Conservation (phyloP, 352 stramenopile genomes). For the Phytophthora hybrid region DNA sequence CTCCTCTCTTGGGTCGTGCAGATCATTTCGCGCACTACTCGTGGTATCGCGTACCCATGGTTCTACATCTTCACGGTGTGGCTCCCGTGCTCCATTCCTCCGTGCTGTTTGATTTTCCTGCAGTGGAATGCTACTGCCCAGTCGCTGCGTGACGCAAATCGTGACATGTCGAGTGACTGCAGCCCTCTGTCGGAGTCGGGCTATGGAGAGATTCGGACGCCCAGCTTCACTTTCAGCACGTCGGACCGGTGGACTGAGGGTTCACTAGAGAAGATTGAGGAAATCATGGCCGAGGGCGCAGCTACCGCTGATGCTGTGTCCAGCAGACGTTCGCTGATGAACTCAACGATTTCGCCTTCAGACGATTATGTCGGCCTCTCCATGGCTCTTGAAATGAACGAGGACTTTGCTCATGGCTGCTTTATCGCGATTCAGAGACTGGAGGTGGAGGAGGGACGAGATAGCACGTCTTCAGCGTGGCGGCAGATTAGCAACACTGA, state of each 20-base stretch:
- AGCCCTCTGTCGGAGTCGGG: slow-evolving; percentile 66
- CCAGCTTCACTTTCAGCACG: slow-evolving; percentile 80
- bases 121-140: slow-evolving; percentile 90
- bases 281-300: slow-evolving; percentile 50
- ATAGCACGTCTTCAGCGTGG: slow-evolving; percentile 57
- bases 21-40: slow-evolving; percentile 68
- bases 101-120: slow-evolving; percentile 88
- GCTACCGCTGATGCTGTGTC: slow-evolving; percentile 35
- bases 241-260: slow-evolving; percentile 68
- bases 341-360: slow-evolving; percentile 42
- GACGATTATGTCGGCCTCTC: slow-evolving; percentile 84
- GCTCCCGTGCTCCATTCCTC: slow-evolving; percentile 86
- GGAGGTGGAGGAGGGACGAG: slow-evolving; percentile 39
- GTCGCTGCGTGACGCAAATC: slow-evolving; percentile 71
- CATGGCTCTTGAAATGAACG: slow-evolving; percentile 86
- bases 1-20: slow-evolving; percentile 87
- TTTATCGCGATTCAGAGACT: slow-evolving; percentile 86
- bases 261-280: slow-evolving; percentile 52
- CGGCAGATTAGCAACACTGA: slow-evolving; percentile 85
- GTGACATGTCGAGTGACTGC: slow-evolving; percentile 50
- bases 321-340: slow-evolving; percentile 32
- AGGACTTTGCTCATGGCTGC: slow-evolving; percentile 75
- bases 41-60: slow-evolving; percentile 84
- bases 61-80: slow-evolving; percentile 92
- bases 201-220: slow-evolving; percentile 82